Percentiles rank a stretch among this genome's conserved stretches.
Evolutionary conservation across 1,284 basidiomycete genomes (phyloP).

Genomic region (Boletus subluridellus): DNA sequence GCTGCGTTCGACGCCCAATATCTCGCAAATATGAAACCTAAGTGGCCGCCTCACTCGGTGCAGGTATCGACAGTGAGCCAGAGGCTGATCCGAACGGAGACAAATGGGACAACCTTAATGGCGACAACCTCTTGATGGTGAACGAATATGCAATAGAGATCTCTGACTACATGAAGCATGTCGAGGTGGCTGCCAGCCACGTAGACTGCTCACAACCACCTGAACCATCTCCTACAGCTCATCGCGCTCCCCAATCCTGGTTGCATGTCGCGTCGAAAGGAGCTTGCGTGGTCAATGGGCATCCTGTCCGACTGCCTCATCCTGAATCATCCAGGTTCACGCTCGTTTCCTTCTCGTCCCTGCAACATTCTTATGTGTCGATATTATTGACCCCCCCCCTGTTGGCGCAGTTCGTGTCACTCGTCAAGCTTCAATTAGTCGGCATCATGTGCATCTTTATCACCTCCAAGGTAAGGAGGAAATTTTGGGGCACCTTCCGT

Average conservation of each 20-base stretch:
- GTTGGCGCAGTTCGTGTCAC: too few relatives aligned
- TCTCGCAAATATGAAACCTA: constrained; percentile 3
- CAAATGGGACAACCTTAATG: constrained; percentile 85
- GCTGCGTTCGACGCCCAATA: too few relatives aligned
- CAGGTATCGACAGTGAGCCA: constrained; percentile 39
- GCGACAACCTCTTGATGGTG: constrained; percentile 95
- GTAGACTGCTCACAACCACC: neutral
- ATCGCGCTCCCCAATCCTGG: constrained; percentile 78
- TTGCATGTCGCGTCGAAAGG: constrained; percentile 89
- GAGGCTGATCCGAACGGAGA: constrained; percentile 61
- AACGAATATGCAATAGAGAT: too few relatives aligned
- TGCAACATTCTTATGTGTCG: too few relatives aligned
- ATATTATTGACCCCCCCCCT: too few relatives aligned
- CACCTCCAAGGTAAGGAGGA: too few relatives aligned
- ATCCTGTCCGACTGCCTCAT: constrained; percentile 88
- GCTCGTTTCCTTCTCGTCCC: too few relatives aligned
- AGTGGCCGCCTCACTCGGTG: constrained; percentile 39
- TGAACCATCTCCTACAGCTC: constrained; percentile 45
- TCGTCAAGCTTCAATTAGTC: too few relatives aligned
- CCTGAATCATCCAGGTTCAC: neutral
- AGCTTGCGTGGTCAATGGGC: constrained; percentile 91
- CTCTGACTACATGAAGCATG: too few relatives aligned
- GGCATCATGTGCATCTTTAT: too few relatives aligned
- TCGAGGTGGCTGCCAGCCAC: constrained; percentile 1
- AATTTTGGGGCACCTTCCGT: too few relatives aligned